These are phyloP conservation scores for Cladorrhinum samala DNA, from an alignment of 495 filamentous ascomycete species.

Conservation along the genomic window DNA sequence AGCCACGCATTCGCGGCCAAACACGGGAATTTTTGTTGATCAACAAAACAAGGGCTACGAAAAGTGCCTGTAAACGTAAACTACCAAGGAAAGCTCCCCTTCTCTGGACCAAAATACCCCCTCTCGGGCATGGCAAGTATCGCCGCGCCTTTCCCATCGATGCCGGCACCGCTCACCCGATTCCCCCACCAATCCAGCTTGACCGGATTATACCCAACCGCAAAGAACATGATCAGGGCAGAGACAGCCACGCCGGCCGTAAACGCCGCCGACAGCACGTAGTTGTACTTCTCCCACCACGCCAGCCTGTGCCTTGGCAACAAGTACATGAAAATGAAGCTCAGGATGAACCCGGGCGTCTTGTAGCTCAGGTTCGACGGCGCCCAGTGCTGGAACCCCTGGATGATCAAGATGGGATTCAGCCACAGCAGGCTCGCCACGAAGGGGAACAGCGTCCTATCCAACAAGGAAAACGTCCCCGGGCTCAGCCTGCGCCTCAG, in stretches of 20 bases:
- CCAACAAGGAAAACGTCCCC: constrained; percentile 19
- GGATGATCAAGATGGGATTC: constrained; percentile 27
- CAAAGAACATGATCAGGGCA: constrained; percentile 59
- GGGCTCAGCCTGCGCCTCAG: constrained; percentile 18
- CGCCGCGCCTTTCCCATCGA: constrained; percentile 24
- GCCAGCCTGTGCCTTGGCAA: constrained; percentile 18
- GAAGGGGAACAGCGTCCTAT: constrained; percentile 24
- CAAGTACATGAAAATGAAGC: constrained; percentile 25
- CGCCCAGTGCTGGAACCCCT: constrained; percentile 31
- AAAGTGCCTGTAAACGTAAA: too few relatives aligned
- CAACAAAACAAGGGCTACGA: too few relatives aligned
- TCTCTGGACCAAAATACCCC: constrained; percentile 34
- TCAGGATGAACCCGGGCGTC: constrained; percentile 27
- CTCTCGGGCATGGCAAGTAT: constrained; percentile 26
- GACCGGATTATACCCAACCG: constrained; percentile 45
- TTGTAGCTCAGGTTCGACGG: constrained; percentile 29
- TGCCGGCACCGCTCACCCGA: constrained; percentile 29
- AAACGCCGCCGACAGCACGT: constrained; percentile 54
- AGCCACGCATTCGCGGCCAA: too few relatives aligned
- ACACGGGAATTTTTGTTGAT: too few relatives aligned
- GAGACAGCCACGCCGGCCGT: constrained; percentile 54
- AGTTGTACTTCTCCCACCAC: constrained; percentile 54
- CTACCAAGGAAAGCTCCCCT: constrained; percentile 29
- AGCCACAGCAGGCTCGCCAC: constrained; percentile 26
- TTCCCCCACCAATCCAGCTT: constrained; percentile 60